Base-by-base conservation (phyloP, 352 stramenopile species). In the Phytophthora hibernalis region DNA sequence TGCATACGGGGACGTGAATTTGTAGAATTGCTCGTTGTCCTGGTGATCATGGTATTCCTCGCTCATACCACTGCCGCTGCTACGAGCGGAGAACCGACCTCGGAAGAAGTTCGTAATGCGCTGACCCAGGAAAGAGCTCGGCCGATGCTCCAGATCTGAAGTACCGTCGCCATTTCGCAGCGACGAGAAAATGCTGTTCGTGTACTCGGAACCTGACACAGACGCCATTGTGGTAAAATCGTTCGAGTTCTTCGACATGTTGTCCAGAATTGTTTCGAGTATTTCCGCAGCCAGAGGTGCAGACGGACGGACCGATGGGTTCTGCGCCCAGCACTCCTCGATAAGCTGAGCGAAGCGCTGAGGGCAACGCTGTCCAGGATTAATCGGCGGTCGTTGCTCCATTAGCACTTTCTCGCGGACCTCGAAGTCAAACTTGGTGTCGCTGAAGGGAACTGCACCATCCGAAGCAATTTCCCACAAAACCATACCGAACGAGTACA, bases 401-500 rank as follows among this genome's bases (percentile, higher is more conserved):
- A 70, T 66, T 16, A 91, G 57, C 43, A 91, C 82, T 38, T 80
- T 83, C 42, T 91, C 72, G 22, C 82, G 80, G 2, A 91, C 82
- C 51, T 91, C 80, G 51, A 91, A 91, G 38, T 91, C 82, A 53
- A 91, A 91, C 11, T 80, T 77, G 13, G 80, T 84, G 61, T 88
- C 72, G 54, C 66, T 82, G 28, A 91, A 91, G 3, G 82, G 82
- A 49, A 91, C 71, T 20, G 74, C 80, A 12, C 80, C 82, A 54
- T 91, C 76, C 20, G 78, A 82, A 0, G 77, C 71, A 40, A 91
- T 89, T 76, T 91, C 82, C 82, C 82, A 91, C 12, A 91, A 55
- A 42, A 89, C 80, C 80, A 91, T 91, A 26, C 82, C 82, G 37
- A 91, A 91, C 31, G 76, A 87, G 59, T 91, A 91, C 78, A 91